Conservation (phyloP, 1,139 yeast species). For the Hyphopichia fennica region DNA sequence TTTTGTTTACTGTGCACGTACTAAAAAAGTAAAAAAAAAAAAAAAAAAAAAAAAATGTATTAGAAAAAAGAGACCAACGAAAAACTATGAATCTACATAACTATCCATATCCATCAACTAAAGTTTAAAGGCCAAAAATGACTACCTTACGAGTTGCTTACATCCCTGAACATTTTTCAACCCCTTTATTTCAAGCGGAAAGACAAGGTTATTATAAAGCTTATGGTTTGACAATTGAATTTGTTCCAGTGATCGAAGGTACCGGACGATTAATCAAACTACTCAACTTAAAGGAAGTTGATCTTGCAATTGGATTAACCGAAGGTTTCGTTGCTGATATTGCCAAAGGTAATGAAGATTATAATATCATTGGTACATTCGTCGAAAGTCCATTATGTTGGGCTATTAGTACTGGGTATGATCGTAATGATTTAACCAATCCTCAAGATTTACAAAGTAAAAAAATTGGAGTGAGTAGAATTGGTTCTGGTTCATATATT, state of each 20-base stretch:
- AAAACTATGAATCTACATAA: no score
- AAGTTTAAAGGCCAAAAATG: neutral
- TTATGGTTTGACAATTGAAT: slow-evolving; percentile 52
- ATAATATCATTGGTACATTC: slow-evolving; percentile 74
- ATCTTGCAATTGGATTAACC: slow-evolving; percentile 82
- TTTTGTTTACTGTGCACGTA: no score
- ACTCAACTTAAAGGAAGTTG: slow-evolving; percentile 62
- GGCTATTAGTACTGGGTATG: slow-evolving; percentile 80
- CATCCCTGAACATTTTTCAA: slow-evolving; percentile 89
- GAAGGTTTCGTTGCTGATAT: slow-evolving; percentile 88
- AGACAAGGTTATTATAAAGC: slow-evolving; percentile 54
- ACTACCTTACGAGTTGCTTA: slow-evolving; percentile 59
- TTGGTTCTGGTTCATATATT: slow-evolving; percentile 89
- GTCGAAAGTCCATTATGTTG: slow-evolving; percentile 86
- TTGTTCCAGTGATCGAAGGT: slow-evolving; percentile 81
- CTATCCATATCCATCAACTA: neutral
- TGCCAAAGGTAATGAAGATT: slow-evolving; percentile 63
- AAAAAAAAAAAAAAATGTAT: neutral
- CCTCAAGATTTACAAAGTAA: slow-evolving; percentile 59
- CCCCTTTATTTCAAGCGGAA: slow-evolving; percentile 77
- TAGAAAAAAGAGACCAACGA: no score
- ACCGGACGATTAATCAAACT: slow-evolving; percentile 84
- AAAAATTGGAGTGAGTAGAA: slow-evolving; percentile 78
- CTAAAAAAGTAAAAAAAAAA: neutral
- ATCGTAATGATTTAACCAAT: slow-evolving; percentile 52